Evolutionary conservation across 2,329 filamentous ascomycete species (phyloP), one percentile per base, ranked within the genome.

Genomic region (Paraphaeosphaeria sporulosa): DNA sequence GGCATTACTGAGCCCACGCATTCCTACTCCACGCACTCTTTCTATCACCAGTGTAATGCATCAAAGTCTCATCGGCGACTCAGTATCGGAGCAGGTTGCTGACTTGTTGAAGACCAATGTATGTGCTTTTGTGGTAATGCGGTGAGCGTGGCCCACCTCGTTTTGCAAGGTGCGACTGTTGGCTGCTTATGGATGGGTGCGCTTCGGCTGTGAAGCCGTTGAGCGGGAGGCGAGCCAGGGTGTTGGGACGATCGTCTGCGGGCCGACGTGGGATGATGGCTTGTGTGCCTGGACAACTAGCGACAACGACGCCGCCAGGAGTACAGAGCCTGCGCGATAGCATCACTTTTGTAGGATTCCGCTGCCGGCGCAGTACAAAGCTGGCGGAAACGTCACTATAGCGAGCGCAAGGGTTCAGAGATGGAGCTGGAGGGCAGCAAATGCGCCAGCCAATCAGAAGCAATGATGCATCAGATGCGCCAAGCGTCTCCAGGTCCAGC

Each of bases 231-330:
- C 36, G 19, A 52, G 17, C 50, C 50, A 52, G 36, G 50, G 36
- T 52, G 4, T 34, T 27, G 50, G 50, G 34, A 30, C 36, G 50
- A 52, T 52, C 34, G n/a, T 12, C 21, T 42, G 50, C 44, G 50
- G 48, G 34, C 48, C 48, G 32, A 17, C 48, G 50, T 52, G 50
- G 49, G 49, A 52, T 52, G 48, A n/a, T n/a, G n/a, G 48, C 48
- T n/a, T 19, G 44, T 12, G 49, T 52, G 32, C 49, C 49, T 40
- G 36, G 34, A 27, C 21, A 4, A 4, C 27, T 34, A 49, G 27
- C 47, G 27, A 49, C 47, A 49, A 19, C 9, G n/a, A n/a, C 25
- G n/a, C 47, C 25, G 25, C 17, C 8, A 15, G 21, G 27, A 15
- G 47, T 49, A 49, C 47, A 34, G 47, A 17, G 47, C 27, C n/a